Evolutionary conservation across 73 alveolate genomes (phyloP).

Genomic region (Paramecium pentaurelia): DNA sequence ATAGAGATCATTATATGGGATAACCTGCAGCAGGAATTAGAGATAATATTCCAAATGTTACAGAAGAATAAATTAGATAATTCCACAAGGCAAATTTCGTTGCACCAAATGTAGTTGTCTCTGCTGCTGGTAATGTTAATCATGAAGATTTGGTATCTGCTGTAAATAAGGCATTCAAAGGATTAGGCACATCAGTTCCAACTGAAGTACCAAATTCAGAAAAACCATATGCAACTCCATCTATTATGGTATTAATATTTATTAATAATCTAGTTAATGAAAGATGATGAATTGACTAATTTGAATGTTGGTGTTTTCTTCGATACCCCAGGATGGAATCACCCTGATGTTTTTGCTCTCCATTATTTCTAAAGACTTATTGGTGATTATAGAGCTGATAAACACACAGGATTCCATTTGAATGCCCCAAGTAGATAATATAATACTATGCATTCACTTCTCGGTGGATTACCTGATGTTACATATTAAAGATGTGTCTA

Average conservation of each 20-base stretch:
- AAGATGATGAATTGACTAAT: conserved; percentile 86
- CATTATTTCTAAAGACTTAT: conserved; percentile 67
- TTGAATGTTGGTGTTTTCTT: conserved; percentile 80
- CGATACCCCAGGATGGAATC: conserved; percentile 72
- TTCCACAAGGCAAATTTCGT: conserved; percentile 68
- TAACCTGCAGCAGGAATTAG: conserved; percentile 82
- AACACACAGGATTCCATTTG: conserved; percentile 76
- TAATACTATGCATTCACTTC: conserved; percentile 70
- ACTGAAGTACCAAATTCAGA: conserved; percentile 66
- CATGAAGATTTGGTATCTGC: conserved; percentile 70
- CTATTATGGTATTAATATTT: conserved; percentile 54
- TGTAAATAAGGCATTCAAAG: conserved; percentile 68
- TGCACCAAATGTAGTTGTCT: conserved; percentile 81
- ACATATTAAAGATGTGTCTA: conserved; percentile 68
- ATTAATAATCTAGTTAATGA: conserved; percentile 35
- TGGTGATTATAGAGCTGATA: conserved; percentile 74
- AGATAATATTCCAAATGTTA: conserved; percentile 66
- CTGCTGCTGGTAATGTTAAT: conserved; percentile 81
- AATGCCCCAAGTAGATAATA: conserved; percentile 75
- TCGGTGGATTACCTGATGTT: conserved; percentile 83
- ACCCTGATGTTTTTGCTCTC: conserved; percentile 76
- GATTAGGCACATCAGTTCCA: conserved; percentile 59
- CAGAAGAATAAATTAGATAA: conserved; percentile 65
- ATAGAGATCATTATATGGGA: conserved; percentile 80
- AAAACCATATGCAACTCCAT: conserved; percentile 75